These are phyloP conservation scores for Thalassiosira hispida DNA, from an alignment of 352 stramenopile genomes.

Conservation along the genomic window DNA sequence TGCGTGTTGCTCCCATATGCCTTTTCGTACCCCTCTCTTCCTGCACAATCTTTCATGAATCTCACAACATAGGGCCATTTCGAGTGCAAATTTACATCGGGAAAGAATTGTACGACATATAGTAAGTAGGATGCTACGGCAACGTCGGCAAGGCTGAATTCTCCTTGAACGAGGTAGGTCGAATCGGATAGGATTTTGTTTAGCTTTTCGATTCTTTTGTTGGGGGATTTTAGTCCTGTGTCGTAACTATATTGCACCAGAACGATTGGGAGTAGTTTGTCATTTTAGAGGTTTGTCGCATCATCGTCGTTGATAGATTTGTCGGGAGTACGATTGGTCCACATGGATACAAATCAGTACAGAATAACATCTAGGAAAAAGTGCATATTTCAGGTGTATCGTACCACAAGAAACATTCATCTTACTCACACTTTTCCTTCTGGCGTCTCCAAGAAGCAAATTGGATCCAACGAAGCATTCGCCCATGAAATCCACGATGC, in stretches of 20 bases:
- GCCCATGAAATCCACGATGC: conserved; percentile 82
- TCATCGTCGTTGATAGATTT: neutral
- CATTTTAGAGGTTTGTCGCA: neutral
- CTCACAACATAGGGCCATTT: conserved; percentile 71
- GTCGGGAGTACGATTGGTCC: neutral
- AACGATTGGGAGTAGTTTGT: too few species aligned
- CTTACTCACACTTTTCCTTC: conserved; percentile 77
- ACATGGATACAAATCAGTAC: too few species aligned
- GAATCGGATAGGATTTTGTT: conserved; percentile 66
- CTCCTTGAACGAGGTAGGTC: conserved; percentile 63
- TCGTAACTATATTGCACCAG: conserved; percentile 57
- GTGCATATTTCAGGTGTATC: too few species aligned
- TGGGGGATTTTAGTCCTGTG: conserved; percentile 71
- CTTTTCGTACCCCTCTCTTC: conserved; percentile 62
- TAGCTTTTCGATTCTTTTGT: conserved; percentile 66
- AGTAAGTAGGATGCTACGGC: conserved; percentile 80
- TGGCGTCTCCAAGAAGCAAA: conserved; percentile 85
- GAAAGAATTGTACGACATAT: conserved; percentile 85
- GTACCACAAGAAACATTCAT: too few species aligned
- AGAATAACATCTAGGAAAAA: too few species aligned
- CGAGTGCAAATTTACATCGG: conserved; percentile 61
- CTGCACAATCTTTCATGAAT: conserved; percentile 79
- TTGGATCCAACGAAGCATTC: conserved; percentile 82
- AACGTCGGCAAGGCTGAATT: conserved; percentile 79
- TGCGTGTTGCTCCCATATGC: conserved; percentile 73